Conservation (phyloP, 768 basidiomycete species). For the Phanerodontia chrysosporium region DNA sequence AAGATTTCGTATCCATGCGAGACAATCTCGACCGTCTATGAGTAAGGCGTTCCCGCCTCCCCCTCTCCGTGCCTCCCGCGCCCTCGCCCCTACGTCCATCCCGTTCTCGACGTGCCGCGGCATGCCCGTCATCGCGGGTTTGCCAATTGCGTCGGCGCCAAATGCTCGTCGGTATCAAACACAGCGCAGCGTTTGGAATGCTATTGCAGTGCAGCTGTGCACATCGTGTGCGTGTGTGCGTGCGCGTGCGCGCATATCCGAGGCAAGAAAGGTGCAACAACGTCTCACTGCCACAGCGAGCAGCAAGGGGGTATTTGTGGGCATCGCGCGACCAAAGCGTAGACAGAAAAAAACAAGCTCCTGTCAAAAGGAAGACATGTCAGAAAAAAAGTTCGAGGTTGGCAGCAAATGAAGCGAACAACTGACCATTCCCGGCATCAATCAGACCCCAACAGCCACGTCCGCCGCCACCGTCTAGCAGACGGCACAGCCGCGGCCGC, state of each 20-base stretch:
- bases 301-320: not conserved
- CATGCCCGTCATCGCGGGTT: not conserved
- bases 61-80: not conserved
- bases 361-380: too few relatives aligned
- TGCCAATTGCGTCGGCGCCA: not conserved
- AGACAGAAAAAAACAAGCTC: too few relatives aligned
- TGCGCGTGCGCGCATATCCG: too few relatives aligned
- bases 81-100: not conserved
- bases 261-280: too few relatives aligned
- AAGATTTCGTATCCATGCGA: not conserved
- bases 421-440: not conserved
- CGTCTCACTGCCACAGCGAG: too few relatives aligned
- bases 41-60: not conserved
- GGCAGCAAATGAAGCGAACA: not conserved
- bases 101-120: not conserved
- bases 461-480: not conserved
- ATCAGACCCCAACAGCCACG: not conserved
- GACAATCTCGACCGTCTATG: not conserved
- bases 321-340: too few relatives aligned
- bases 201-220: too few relatives aligned
- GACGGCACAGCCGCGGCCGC: conserved; percentile 19
- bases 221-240: not conserved
- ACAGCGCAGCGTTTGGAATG: not conserved
- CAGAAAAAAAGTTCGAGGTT: too few relatives aligned
- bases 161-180: not conserved